Conservation (phyloP, 148 eudicot genomes). For the Silene latifolia region DNA sequence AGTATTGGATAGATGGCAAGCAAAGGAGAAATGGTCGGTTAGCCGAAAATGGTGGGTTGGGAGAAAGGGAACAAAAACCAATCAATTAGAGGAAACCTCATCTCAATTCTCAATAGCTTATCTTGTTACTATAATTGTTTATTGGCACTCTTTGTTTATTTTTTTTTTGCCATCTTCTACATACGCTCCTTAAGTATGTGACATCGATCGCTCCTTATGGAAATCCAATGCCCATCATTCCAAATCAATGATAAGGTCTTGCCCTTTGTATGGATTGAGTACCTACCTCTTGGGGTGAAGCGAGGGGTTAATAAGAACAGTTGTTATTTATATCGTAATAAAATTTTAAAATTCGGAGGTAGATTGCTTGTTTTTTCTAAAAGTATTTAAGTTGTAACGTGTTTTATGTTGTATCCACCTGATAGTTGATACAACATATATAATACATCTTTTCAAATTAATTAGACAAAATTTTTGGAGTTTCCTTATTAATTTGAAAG, state of each 20-base stretch:
- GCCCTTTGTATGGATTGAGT: too few species aligned
- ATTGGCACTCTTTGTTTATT: background rate
- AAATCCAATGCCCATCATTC: conserved; percentile 2
- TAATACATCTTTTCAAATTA: too few species aligned
- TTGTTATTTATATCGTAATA: too few species aligned
- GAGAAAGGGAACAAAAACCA: conserved; percentile 21
- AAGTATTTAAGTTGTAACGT: too few species aligned
- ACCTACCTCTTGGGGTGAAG: too few species aligned
- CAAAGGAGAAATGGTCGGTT: conserved; percentile 16
- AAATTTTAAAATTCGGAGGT: too few species aligned
- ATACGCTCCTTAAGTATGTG: conserved; percentile 26
- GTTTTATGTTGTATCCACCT: too few species aligned
- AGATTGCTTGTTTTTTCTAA: too few species aligned
- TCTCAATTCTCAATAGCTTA: background rate
- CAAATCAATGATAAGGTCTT: conserved; percentile 5
- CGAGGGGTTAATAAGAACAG: too few species aligned
- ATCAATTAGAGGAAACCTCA: conserved; percentile 8
- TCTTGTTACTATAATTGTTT: background rate
- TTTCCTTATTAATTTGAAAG: too few species aligned
- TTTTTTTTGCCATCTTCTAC: conserved; percentile 21
- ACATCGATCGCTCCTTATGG: background rate
- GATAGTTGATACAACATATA: too few species aligned
- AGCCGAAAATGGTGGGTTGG: conserved; percentile 12
- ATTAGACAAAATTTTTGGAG: too few species aligned
- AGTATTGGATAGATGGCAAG: background rate